These are phyloP conservation scores for Starmerella floris DNA, from an alignment of 805 yeast genomes.

Conservation along the genomic window DNA sequence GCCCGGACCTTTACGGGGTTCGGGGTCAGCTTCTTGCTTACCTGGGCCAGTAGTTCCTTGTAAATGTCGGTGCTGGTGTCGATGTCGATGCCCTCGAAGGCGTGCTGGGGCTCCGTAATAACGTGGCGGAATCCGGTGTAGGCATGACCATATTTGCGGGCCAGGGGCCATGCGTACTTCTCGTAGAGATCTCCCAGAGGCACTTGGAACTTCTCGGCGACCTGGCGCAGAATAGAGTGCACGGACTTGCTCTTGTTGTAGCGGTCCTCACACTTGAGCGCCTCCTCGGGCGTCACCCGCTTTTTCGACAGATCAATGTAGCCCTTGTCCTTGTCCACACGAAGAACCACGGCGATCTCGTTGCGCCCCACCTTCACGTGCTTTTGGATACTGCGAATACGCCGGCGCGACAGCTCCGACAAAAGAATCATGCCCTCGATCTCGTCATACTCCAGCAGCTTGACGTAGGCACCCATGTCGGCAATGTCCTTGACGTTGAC, in stretches of 20 bases:
- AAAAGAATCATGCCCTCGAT: conserved; percentile 97
- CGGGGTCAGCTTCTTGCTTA: conserved; percentile 88
- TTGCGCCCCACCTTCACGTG: conserved; percentile 95
- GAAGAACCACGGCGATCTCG: conserved; percentile 92
- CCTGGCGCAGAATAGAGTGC: conserved; percentile 94
- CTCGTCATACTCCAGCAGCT: conserved; percentile 89
- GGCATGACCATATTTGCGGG: conserved; percentile 90
- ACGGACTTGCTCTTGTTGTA: conserved; percentile 94
- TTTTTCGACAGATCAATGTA: conserved; percentile 95
- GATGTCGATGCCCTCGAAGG: conserved; percentile 59
- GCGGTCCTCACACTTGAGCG: conserved; percentile 92
- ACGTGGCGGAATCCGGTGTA: conserved; percentile 95
- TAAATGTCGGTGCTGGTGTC: conserved; percentile 63
- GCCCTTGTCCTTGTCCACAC: conserved; percentile 98
- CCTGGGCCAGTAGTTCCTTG: conserved; percentile 75
- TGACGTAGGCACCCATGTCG: conserved; percentile 97
- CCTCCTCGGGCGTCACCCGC: conserved; percentile 96
- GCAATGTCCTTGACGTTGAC: conserved; percentile 85
- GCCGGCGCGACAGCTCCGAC: conserved; percentile 94
- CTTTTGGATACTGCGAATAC: conserved; percentile 95
- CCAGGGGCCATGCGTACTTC: conserved; percentile 93
- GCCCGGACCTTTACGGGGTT: conserved; percentile 97
- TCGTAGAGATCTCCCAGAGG: conserved; percentile 77
- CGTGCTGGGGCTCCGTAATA: conserved; percentile 72
- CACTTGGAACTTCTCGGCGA: conserved; percentile 89